These are phyloP conservation scores for Eragrostis nindensis DNA, from an alignment of 176 grass and related monocot species.

Conservation along the genomic window DNA sequence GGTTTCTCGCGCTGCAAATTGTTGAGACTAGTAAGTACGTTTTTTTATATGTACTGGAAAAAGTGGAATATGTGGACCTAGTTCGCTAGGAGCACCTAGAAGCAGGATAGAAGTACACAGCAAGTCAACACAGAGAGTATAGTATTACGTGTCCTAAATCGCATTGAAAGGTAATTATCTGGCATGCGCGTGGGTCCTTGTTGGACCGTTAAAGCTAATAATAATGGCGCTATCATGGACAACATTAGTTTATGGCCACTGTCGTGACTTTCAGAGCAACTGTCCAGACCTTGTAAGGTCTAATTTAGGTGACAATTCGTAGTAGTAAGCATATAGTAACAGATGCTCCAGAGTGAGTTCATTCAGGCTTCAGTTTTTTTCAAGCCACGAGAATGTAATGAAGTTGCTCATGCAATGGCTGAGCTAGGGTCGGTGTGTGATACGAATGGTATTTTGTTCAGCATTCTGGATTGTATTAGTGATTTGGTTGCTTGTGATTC, in stretches of 20 bases:
- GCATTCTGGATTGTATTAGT: too few relatives aligned
- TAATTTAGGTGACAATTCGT: neutral
- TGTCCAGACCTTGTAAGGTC: neutral
- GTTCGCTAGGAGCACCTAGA: neutral
- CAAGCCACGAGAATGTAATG: too few relatives aligned
- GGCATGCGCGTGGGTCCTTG: neutral
- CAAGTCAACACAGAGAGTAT: neutral
- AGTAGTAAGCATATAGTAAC: too few relatives aligned
- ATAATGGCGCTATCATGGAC: neutral
- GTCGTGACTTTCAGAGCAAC: neutral
- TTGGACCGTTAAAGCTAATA: neutral
- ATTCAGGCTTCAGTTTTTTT: too few relatives aligned
- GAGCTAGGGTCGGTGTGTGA: too few relatives aligned
- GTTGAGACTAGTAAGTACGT: too few relatives aligned
- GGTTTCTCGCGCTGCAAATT: too few relatives aligned
- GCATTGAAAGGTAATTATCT: neutral
- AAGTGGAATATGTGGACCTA: neutral
- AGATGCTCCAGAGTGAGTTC: too few relatives aligned
- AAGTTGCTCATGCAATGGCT: too few relatives aligned
- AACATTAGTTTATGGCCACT: neutral
- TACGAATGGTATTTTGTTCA: too few relatives aligned
- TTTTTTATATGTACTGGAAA: too few relatives aligned
- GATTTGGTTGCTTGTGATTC: too few relatives aligned
- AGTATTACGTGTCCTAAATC: constrained; percentile 11
- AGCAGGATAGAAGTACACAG: neutral